These are phyloP conservation scores for Ogataea trehalophila DNA, from an alignment of 805 yeast genomes.

Conservation along the genomic window DNA sequence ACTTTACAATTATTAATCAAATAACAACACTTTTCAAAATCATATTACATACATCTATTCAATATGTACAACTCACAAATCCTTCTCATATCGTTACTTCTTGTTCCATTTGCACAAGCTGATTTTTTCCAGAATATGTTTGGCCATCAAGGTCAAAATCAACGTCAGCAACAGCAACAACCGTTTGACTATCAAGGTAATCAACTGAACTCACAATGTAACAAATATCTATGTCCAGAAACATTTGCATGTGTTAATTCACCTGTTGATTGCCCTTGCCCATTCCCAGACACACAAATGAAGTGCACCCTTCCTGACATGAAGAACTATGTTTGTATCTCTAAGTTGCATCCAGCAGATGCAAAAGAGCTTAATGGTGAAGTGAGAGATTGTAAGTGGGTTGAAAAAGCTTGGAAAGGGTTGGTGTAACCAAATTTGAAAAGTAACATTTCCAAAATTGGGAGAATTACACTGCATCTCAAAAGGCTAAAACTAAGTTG, in stretches of 20 bases:
- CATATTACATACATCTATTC: too few species aligned
- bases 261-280: constrained; percentile 82
- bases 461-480: neutral
- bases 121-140: constrained; percentile 23
- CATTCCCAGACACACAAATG: constrained; percentile 77
- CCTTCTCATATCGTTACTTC: neutral
- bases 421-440: constrained; percentile 27
- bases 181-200: constrained; percentile 36
- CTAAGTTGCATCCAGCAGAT: constrained; percentile 52
- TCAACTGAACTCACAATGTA: constrained; percentile 46
- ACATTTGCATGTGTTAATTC: constrained; percentile 71
- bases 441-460: neutral
- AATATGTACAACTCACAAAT: too few species aligned
- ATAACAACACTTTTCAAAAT: too few species aligned
- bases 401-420: constrained; percentile 64
- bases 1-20: too few species aligned
- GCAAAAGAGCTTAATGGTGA: constrained; percentile 36
- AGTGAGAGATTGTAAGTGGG: constrained; percentile 84
- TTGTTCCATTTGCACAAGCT: constrained; percentile 7
- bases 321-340: constrained; percentile 67
- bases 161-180: constrained; percentile 27
- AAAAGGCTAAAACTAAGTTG: too few species aligned
- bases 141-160: constrained; percentile 19
- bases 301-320: constrained; percentile 74
- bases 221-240: constrained; percentile 72